These are phyloP conservation scores for Stramenopiles sp. DNA, from an alignment of 352 stramenopile genomes.

Conservation along the genomic window DNA sequence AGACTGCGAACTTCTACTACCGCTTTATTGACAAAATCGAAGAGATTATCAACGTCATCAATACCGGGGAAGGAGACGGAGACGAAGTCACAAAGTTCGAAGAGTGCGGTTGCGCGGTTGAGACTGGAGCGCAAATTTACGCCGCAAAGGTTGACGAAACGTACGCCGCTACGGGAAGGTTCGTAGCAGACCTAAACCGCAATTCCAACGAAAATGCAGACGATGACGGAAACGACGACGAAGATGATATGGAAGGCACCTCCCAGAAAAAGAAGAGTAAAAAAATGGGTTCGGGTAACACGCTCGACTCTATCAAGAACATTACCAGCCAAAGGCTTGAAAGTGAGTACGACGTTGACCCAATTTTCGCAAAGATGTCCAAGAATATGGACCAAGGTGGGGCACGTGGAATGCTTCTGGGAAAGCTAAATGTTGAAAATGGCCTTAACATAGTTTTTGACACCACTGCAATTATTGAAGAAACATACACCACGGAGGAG, in stretches of 20 bases:
- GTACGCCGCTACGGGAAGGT: not conserved
- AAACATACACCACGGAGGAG: not conserved
- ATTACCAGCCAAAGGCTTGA: not conserved
- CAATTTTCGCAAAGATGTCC: not conserved
- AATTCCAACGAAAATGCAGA: not conserved
- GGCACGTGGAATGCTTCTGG: not conserved
- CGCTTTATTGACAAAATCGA: slow-evolving; percentile 8
- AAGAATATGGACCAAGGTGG: slow-evolving; percentile 2
- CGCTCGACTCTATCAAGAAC: not conserved
- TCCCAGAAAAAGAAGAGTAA: not conserved
- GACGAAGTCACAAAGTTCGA: not conserved
- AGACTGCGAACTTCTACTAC: not conserved
- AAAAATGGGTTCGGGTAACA: not conserved
- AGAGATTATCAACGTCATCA: not conserved
- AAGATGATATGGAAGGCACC: not conserved
- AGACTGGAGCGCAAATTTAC: not conserved
- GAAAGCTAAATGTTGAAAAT: slow-evolving; percentile 7
- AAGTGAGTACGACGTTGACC: slow-evolving; percentile 1
- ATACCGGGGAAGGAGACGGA: not conserved
- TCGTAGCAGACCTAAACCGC: not conserved
- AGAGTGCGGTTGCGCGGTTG: not conserved
- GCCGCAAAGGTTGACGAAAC: not conserved
- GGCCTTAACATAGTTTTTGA: not conserved
- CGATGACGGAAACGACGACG: not conserved
- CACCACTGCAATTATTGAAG: not conserved